Evolutionary conservation across 169 alveolate species (phyloP), one percentile per base, ranked within the genome.

Genomic region (Plasmodium yoelii): DNA sequence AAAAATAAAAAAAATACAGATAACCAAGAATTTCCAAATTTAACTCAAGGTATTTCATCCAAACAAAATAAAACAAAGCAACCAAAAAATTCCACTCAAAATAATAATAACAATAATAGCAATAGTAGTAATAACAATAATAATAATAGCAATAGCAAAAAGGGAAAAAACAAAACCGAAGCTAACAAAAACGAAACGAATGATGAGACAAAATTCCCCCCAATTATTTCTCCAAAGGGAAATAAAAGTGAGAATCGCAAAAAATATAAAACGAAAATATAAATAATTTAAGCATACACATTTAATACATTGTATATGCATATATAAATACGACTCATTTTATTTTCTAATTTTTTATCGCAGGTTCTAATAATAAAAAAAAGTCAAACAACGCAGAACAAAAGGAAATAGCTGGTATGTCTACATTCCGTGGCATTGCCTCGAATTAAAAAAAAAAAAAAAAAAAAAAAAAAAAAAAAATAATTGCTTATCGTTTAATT

Each of bases 151-250:
- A 49, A 15, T 63, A 64, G 18, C 42, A 64, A 80, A 55, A 80
- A 80, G 24, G 65, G 82, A 82, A 80, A 80, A 61, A 80, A 61
- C 61, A 82, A 67, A 67, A 15, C 55, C 22, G 22, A 80, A 1
- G 1, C 22, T 9, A 67, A 10, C 19, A 77, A 75, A 9, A 71
- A 80, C 26, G 55, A 80, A 12, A 80, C 65, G 26, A 64, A 75
- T 15, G 64, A 80, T 46, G 55, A 80, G 12, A 80, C 65, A 47
- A 64, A 80, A 53, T 80, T 80, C 56, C 90, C 90, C 0, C 82
- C 90, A 2, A 59, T 80, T 42, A 59, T 80, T 42, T 8, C 49
- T 6, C n/a, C 53, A 80, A 80, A 55, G 73, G 90, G 53, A 51
- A 80, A 64, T 28, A 39, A 55, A 22, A 73, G 24, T 18, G 10